Base-by-base conservation (phyloP, 345 rosid genomes). In the Kernera saxatilis region DNA sequence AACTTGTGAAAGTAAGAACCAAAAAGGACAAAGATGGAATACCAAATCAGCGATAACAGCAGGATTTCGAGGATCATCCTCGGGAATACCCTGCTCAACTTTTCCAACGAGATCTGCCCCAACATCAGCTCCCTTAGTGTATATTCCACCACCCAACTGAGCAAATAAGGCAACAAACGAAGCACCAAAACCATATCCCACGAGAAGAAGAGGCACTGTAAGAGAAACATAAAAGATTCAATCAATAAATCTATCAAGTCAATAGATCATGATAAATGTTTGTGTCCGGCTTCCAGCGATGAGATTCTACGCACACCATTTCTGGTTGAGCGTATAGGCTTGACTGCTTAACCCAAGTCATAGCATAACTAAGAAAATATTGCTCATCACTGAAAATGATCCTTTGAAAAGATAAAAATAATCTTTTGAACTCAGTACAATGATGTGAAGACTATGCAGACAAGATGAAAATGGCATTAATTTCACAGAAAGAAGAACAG, bases 91-190 rank as follows among this genome's bases (percentile, higher is more conserved):
- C 85, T 92, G 98, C 82, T 94, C 99, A 35, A 94, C 93, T 94
- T 94, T 92, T 70, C 99, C 99, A 61, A 94, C 99, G 30, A 94
- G 98, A 72, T 94, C 99, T 69, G 99, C 99, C 61, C 98, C 99
- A 58, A 94, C 98, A 86, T 94, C 99, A 81, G 99, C 99, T 51
- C 98, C 99, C 84, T 94, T 94, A 26, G 99, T 94, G 72, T 72
- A 94, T 82, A 92, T 94, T 70, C 99, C 99, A 78, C 99, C 99
- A 82, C 99, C 99, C 81, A 94, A 82, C 82, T 94, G 99, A 79
- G 99, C 99, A 78, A 94, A 94, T 60, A 94, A 88, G 29, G 98
- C 98, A 65, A 93, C 98, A 81, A 93, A 93, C 46, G 98, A 93
- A 72, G 98, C 98, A 75, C 98, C 98, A 79, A 93, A 93, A 61